Conservation (phyloP, 495 filamentous ascomycete species). For the Podospora bellae-mahoneyi region DNA sequence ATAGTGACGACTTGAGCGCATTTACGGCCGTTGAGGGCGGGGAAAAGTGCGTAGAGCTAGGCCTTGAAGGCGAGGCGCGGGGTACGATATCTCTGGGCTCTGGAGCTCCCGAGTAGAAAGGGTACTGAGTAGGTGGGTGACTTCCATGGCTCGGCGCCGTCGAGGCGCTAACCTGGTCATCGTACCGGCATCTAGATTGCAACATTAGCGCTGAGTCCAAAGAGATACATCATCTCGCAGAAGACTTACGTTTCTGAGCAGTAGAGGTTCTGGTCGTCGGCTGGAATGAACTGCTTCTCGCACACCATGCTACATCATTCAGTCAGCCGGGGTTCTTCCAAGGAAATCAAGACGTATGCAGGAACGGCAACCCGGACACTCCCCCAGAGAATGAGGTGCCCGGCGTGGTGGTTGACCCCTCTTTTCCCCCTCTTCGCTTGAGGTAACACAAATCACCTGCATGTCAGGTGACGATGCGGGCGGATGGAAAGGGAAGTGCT, state of each 20-base stretch:
- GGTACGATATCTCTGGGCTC: constrained; percentile 51
- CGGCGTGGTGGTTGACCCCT: background rate
- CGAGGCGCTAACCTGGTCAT: constrained; percentile 39
- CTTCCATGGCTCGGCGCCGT: constrained; percentile 26
- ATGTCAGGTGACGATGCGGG: constrained; percentile 46
- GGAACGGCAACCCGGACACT: constrained; percentile 35
- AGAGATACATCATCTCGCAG: background rate
- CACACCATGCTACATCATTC: constrained; percentile 47
- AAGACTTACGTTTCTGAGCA: constrained; percentile 49
- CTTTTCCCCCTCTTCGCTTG: constrained; percentile 18
- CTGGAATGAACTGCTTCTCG: constrained; percentile 48
- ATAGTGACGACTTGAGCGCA: constrained; percentile 42
- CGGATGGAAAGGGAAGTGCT: constrained; percentile 34
- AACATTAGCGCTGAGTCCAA: constrained; percentile 21
- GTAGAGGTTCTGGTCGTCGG: constrained; percentile 45
- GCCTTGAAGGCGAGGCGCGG: constrained; percentile 49
- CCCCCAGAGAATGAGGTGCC: background rate
- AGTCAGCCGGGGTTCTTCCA: constrained; percentile 16
- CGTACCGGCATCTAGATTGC: constrained; percentile 42
- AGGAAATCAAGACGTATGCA: constrained; percentile 33
- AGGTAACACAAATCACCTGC: constrained; percentile 37
- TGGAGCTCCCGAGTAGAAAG: constrained; percentile 36
- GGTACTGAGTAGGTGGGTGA: constrained; percentile 31
- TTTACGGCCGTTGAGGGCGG: constrained; percentile 43
- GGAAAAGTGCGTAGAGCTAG: constrained; percentile 39